A percentile compares a stretch with the other conserved stretches of the same genome.
phyloP scores from a whole-genome alignment of 164 flowering plant genomes.

The Litsea cubeba region DNA sequence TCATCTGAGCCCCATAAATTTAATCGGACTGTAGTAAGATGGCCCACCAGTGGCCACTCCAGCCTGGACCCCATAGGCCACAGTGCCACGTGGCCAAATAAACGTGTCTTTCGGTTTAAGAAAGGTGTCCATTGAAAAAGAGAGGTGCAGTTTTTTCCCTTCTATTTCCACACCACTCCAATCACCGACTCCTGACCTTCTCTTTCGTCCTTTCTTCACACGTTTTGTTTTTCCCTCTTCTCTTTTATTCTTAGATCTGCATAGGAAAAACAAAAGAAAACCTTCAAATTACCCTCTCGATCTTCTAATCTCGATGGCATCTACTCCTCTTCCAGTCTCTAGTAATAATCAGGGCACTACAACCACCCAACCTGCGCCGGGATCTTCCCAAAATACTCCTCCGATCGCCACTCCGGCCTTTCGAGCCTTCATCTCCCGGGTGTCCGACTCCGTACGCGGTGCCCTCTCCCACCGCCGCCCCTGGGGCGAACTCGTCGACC shows the following conservation, averaged over 20 bases:
- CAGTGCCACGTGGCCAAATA: not conserved
- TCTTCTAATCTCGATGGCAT: not conserved
- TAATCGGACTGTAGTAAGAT: too few species aligned
- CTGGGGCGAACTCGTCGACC: slow-evolving; percentile 72
- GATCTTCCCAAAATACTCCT: slow-evolving; percentile 21
- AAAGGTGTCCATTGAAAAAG: not conserved
- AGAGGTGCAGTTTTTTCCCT: not conserved
- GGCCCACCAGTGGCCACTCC: too few species aligned
- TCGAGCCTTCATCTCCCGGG: slow-evolving; percentile 49
- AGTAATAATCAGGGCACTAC: too few species aligned
- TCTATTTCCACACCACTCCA: not conserved
- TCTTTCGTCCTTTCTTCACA: not conserved
- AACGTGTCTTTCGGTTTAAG: not conserved
- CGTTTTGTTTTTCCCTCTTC: not conserved
- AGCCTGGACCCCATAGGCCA: not conserved
- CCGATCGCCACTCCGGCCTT: slow-evolving; percentile 57
- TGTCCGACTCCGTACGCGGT: slow-evolving; percentile 46
- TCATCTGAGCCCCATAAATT: too few species aligned
- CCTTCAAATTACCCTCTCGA: not conserved
- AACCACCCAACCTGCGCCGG: not conserved
- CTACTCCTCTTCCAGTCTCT: not conserved
- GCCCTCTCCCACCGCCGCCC: slow-evolving; percentile 68
- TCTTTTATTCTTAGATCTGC: not conserved
- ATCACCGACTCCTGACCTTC: not conserved
- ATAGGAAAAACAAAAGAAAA: not conserved